Evolutionary conservation across 345 rosid species (phyloP), one percentile per base, ranked within the genome.

Genomic region (Moringa oleifera): DNA sequence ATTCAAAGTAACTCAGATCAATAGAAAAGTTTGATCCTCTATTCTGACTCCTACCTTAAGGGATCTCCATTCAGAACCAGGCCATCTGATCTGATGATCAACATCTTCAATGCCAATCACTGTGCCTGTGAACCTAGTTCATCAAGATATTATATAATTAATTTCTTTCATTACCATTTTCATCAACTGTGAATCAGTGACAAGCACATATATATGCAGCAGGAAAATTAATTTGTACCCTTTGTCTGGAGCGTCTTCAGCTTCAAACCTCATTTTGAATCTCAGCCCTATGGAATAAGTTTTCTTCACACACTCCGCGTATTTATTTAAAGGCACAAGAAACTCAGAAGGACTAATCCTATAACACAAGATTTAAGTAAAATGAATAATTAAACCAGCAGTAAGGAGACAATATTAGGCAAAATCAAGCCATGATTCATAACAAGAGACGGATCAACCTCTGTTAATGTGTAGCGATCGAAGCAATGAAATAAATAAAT

Each of bases 181-280:
- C n/a, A n/a, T n/a, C n/a, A n/a, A n/a, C n/a, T n/a, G n/a, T n/a
- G n/a, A n/a, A n/a, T n/a, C n/a, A n/a, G n/a, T n/a, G n/a, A n/a
- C 11, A 22, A 49, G 45, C 36, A 54, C 37, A 25, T 77, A 84
- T 93, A 91, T 86, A 73, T 84, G 95, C 56, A n/a, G n/a, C n/a
- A n/a, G n/a, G n/a, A n/a, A n/a, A n/a, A n/a, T n/a, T n/a, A n/a
- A n/a, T n/a, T n/a, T n/a, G n/a, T n/a, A n/a, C n/a, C n/a, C n/a
- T n/a, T n/a, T n/a, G n/a, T 90, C 97, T 0, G 91, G 96, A 67
- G 96, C 85, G 69, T 90, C 97, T 68, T 90, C 97, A 0, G 91
- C 97, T 79, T 88, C 97, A 62, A 90, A 90, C 62, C 83, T 82
- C 97, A 90, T 90, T 77, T 88, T 88, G 65, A 88, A 90, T 66